Conservation (phyloP, 192 early-diverging fungal species). For the Podila horticola region DNA sequence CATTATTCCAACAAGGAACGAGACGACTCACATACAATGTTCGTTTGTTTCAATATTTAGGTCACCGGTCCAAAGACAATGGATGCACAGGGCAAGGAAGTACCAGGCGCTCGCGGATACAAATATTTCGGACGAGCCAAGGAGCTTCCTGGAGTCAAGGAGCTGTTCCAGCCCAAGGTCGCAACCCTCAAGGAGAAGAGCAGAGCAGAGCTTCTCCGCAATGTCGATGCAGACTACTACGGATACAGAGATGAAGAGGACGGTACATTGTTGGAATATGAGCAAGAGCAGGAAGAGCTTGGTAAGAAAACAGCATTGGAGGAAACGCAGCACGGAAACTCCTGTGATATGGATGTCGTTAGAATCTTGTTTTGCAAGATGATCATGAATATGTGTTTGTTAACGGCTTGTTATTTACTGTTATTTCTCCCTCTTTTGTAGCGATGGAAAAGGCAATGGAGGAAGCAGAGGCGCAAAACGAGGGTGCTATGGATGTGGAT, state of each 20-base stretch:
- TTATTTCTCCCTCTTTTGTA: background rate
- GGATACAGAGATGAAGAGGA: conserved; percentile 96
- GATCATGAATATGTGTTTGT: background rate
- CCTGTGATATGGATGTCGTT: background rate
- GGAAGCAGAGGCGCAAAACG: conserved; percentile 32
- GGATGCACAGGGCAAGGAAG: conserved; percentile 89
- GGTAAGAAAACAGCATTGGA: conserved; percentile 9
- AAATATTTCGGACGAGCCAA: conserved; percentile 98
- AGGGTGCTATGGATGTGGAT: conserved; percentile 43
- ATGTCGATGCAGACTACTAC: conserved; percentile 94
- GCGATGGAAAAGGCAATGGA: conserved; percentile 37
- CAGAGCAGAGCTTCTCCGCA: conserved; percentile 76
- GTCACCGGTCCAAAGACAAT: conserved; percentile 79
- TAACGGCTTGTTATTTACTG: background rate
- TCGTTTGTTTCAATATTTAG: conserved; percentile 38
- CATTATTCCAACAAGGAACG: too few relatives aligned
- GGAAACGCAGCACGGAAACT: background rate
- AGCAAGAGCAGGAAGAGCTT: conserved; percentile 67
- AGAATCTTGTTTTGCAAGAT: too few relatives aligned
- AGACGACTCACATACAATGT: too few relatives aligned
- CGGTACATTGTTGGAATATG: conserved; percentile 81
- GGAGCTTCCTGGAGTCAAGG: conserved; percentile 92
- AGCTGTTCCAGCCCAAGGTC: conserved; percentile 84
- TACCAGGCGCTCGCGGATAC: conserved; percentile 91
- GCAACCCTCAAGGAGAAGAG: conserved; percentile 61